These are phyloP conservation scores for Mrakiaceae sp. DNA, from an alignment of 1,284 basidiomycete species.

Conservation along the genomic window DNA sequence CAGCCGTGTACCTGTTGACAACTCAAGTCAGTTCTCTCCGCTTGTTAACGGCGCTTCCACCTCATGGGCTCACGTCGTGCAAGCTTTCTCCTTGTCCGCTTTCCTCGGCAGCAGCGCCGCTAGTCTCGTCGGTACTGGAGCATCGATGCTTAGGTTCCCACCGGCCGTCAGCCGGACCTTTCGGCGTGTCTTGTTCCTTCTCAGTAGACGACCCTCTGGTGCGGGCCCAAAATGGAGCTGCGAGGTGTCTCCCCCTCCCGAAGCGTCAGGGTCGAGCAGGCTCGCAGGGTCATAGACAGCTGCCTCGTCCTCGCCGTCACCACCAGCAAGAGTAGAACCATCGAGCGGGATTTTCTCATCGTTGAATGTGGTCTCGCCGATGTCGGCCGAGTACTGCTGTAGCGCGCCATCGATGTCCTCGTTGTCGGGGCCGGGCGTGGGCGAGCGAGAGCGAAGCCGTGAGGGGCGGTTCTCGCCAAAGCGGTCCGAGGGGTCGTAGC, in stretches of 20 bases:
- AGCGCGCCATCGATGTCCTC: slow-evolving; percentile 2
- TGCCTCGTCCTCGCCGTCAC: too few species aligned
- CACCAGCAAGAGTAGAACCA: too few species aligned
- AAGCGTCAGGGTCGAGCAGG: too few species aligned
- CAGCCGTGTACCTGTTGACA: slow-evolving; percentile 50
- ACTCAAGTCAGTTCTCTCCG: not conserved
- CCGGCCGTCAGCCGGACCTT: slow-evolving; percentile 41
- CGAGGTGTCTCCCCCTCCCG: too few species aligned
- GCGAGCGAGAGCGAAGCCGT: slow-evolving; percentile 2
- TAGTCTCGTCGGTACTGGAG: slow-evolving; percentile 71
- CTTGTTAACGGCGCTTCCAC: not conserved
- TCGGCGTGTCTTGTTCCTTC: slow-evolving; percentile 35
- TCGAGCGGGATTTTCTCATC: too few species aligned
- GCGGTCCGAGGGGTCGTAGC: slow-evolving; percentile 5
- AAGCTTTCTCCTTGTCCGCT: slow-evolving; percentile 71
- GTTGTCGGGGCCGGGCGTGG: slow-evolving; percentile 11
- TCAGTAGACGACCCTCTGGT: slow-evolving; percentile 62
- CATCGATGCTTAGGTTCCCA: slow-evolving; percentile 75
- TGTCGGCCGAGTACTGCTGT: too few species aligned
- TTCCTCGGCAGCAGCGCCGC: slow-evolving; percentile 59
- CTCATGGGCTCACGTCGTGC: slow-evolving; percentile 50
- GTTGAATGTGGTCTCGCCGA: too few species aligned
- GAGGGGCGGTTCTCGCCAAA: slow-evolving; percentile 6
- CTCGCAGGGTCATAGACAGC: too few species aligned
- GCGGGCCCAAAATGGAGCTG: slow-evolving; percentile 72